Conservation (phyloP, 2,329 filamentous ascomycete genomes). For the Thielaviopsis populi region DNA sequence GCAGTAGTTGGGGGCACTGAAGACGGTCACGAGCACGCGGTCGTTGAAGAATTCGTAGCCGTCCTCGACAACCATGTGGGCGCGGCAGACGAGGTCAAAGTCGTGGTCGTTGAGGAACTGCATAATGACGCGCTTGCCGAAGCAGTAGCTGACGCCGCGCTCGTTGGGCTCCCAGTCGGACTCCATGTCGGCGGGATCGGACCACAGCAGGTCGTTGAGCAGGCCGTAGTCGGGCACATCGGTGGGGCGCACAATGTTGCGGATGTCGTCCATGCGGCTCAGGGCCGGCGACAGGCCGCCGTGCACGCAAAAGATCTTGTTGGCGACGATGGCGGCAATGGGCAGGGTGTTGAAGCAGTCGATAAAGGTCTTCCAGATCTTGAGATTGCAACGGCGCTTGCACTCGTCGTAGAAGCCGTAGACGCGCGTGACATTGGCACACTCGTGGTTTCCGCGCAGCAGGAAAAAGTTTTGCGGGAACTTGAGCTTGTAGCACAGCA, state of each 20-base stretch:
- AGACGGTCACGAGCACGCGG: slow-evolving; percentile 85
- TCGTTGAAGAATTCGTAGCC: slow-evolving; percentile 99
- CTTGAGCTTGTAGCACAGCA: slow-evolving; percentile 94
- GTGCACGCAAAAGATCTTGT: slow-evolving; percentile 96
- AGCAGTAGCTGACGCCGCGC: slow-evolving; percentile 92
- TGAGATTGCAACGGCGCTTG: slow-evolving; percentile 90
- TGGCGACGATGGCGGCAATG: slow-evolving; percentile 90
- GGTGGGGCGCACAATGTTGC: slow-evolving; percentile 85
- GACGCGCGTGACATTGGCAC: slow-evolving; percentile 86
- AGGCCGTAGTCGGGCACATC: slow-evolving; percentile 95
- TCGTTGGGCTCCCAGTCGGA: slow-evolving; percentile 97
- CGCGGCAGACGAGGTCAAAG: slow-evolving; percentile 91
- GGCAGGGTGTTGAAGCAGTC: slow-evolving; percentile 93
- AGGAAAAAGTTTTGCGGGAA: slow-evolving; percentile 97
- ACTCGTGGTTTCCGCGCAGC: slow-evolving; percentile 88
- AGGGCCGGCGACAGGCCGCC: slow-evolving; percentile 85
- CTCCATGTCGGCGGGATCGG: slow-evolving; percentile 95
- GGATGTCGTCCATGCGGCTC: slow-evolving; percentile 95
- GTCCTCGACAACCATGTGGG: slow-evolving; percentile 98
- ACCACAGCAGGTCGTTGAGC: slow-evolving; percentile 91
- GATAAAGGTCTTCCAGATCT: slow-evolving; percentile 95
- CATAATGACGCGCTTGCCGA: slow-evolving; percentile 94
- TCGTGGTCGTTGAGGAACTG: slow-evolving; percentile 90
- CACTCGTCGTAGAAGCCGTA: slow-evolving; percentile 98
- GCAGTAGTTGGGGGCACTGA: slow-evolving; percentile 95